Base-by-base conservation (phyloP, 192 early-diverging fungal genomes). In the Rhizophagus sp. region DNA sequence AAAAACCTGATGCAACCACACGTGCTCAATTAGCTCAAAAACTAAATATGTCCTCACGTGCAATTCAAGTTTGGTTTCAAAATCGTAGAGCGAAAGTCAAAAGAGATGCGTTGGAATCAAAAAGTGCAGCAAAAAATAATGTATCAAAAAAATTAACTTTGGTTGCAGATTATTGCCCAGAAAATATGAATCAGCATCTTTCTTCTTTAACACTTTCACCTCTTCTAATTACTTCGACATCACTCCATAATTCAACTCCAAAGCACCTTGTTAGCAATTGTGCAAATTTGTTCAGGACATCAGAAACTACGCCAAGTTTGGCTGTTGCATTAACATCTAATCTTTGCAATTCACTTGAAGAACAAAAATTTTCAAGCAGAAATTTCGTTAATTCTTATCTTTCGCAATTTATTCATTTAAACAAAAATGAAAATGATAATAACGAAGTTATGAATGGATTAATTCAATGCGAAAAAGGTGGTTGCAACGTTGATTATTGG, bases 41-140 rank as follows among this genome's bases (percentile, higher is more conserved):
- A 81, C 80, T 94, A 47, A 89, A 87, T 24, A 91, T 95, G 88
- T 88, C 90, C 33, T 88, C 93, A 1, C 86, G 93, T 52, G 91
- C 89, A 1, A 89, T 95, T 30, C 94, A 95, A 79, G 91, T 95
- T 33, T 95, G 94, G 95, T 96, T 96, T 85, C 95, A 96, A 80
- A 96, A 96, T 82, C 90, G 94, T 24, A 88, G 96, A 49, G 96
- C 96, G 44, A 97, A 97, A 83, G 88, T 91, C 63, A 95, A 95
- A 84, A 87, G 91, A 49, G 91, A 95, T 52, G 70, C 66, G 2
- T 47, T 39, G 7, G 74, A 76, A 41, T 62, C 74, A 17, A 76
- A 76, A 41, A 76, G 64, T 76, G 74, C 74, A 1, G 15, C 61
- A 33, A 41, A 70, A 70, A 10, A 44, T 8, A 70, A 70, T 33